Evolutionary conservation across 2,329 filamentous ascomycete species (phyloP).

Genomic region (Penicillium sp.): DNA sequence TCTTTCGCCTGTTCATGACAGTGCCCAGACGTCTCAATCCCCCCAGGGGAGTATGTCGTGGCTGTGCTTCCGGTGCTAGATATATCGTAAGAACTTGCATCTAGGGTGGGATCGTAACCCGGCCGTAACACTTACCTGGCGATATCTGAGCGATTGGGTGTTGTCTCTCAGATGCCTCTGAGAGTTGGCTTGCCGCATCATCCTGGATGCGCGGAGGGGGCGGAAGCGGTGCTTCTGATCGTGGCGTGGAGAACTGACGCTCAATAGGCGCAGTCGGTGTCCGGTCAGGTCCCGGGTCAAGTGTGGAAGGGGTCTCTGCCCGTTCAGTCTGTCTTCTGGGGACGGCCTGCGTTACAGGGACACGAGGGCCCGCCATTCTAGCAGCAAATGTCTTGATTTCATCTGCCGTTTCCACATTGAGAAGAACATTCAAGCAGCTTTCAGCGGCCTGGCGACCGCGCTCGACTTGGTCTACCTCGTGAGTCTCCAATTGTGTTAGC

Average conservation of each 20-base stretch:
- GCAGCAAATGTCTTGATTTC: conserved; percentile 65
- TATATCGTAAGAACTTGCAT: background rate
- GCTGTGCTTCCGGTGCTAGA: conserved; percentile 34
- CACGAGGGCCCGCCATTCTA: conserved; percentile 24
- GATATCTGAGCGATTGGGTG: conserved; percentile 27
- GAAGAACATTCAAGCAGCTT: conserved; percentile 72
- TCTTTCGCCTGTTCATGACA: conserved; percentile 49
- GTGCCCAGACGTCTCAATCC: conserved; percentile 48
- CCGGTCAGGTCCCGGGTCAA: conserved; percentile 13
- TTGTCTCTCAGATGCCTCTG: conserved; percentile 45
- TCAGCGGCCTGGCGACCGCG: conserved; percentile 71
- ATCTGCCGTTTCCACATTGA: conserved; percentile 81
- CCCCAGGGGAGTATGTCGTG: conserved; percentile 43
- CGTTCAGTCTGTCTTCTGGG: conserved; percentile 20
- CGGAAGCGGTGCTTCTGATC: conserved; percentile 31
- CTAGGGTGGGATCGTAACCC: background rate
- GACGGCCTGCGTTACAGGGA: conserved; percentile 9
- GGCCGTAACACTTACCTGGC: conserved; percentile 32
- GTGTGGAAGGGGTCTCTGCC: conserved; percentile 9
- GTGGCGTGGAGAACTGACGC: background rate
- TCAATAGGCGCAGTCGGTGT: conserved; percentile 23
- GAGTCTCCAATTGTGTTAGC: conserved; percentile 88
- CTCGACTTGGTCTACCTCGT: conserved; percentile 85
- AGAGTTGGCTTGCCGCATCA: conserved; percentile 56
- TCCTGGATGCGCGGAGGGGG: conserved; percentile 47